A percentile compares a stretch with the other conserved stretches of the same genome.
phyloP scores from a whole-genome alignment of 805 yeast species.

The Hanseniaspora hatyaiensis region DNA sequence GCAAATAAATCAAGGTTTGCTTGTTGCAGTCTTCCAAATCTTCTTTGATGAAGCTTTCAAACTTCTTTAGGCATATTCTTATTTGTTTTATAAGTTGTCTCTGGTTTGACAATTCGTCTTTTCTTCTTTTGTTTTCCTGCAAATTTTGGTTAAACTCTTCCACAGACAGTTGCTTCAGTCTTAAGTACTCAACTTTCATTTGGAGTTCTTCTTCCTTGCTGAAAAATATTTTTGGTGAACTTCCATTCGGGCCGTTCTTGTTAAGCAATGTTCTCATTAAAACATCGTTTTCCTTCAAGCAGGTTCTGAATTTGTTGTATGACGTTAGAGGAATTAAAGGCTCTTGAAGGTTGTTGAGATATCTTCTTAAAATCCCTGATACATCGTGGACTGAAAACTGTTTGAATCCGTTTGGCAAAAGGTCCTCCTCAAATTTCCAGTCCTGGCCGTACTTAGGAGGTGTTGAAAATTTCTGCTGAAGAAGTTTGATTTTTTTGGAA shows the following conservation, averaged over 20 bases:
- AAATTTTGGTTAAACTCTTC: slow-evolving; percentile 23
- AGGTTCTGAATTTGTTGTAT: slow-evolving; percentile 70
- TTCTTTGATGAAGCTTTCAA: slow-evolving; percentile 52
- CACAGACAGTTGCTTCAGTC: slow-evolving; percentile 19
- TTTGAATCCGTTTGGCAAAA: slow-evolving; percentile 31
- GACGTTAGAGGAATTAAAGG: slow-evolving; percentile 72
- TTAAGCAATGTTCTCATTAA: slow-evolving; percentile 48
- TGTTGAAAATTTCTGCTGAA: slow-evolving; percentile 70
- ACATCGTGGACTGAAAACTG: slow-evolving; percentile 87
- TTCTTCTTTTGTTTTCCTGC: slow-evolving; percentile 30
- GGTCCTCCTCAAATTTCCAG: slow-evolving; percentile 45
- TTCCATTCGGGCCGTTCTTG: slow-evolving; percentile 42
- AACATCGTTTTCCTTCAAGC: slow-evolving; percentile 35
- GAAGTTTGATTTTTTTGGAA: slow-evolving; percentile 70
- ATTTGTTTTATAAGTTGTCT: slow-evolving; percentile 54
- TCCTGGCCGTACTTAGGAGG: slow-evolving; percentile 78
- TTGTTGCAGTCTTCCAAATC: slow-evolving; percentile 61
- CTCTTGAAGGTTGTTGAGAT: slow-evolving; percentile 76
- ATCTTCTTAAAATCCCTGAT: slow-evolving; percentile 78
- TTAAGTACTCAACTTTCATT: slow-evolving; percentile 16
- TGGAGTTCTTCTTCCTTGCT: slow-evolving; percentile 13
- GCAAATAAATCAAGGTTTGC: slow-evolving; percentile 71
- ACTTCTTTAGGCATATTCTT: slow-evolving; percentile 55
- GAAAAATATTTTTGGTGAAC: slow-evolving; percentile 9
- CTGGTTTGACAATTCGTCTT: slow-evolving; percentile 36